phyloP scores from a whole-genome alignment of 78 protist genomes.

The Dictyostelium firmibasis region DNA sequence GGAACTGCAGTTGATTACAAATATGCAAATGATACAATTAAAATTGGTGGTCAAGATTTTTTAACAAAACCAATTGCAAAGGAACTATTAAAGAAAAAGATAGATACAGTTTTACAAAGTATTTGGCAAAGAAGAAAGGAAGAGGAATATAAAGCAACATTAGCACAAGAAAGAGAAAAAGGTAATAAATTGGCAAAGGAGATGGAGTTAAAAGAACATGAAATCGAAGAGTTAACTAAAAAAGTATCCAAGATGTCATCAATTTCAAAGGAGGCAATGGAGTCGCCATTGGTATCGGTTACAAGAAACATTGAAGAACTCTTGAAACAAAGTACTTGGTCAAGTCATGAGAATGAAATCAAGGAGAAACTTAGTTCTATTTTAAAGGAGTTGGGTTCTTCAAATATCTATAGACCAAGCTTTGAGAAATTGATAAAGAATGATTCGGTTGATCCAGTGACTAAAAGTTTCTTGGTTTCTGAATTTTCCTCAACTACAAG shows the following conservation, averaged over 20 bases:
- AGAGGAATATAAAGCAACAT: constrained; percentile 14
- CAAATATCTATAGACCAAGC: constrained; percentile 66
- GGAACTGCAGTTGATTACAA: constrained; percentile 76
- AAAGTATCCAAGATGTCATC: constrained; percentile 51
- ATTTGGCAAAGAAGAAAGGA: constrained; percentile 67
- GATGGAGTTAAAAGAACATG: constrained; percentile 71
- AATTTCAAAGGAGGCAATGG: constrained; percentile 73
- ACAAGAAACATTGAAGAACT: constrained; percentile 60
- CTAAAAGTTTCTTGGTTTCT: constrained; percentile 57
- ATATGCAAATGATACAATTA: constrained; percentile 79
- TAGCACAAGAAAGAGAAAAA: constrained; percentile 50
- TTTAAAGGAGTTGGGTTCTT: constrained; percentile 46
- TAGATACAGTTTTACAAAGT: constrained; percentile 59
- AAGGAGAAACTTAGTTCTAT: constrained; percentile 12
- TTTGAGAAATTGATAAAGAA: constrained; percentile 70
- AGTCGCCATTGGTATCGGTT: constrained; percentile 62
- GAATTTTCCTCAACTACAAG: constrained; percentile 21
- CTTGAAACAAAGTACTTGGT: constrained; percentile 43
- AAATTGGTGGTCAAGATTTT: constrained; percentile 77
- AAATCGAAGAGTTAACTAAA: constrained; percentile 59
- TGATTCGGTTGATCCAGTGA: constrained; percentile 63
- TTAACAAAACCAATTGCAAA: constrained; percentile 72
- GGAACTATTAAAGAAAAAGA: constrained; percentile 66
- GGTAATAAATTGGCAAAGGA: constrained; percentile 40
- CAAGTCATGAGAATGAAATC: constrained; percentile 8